Conservation (phyloP, 2,329 filamentous ascomycete genomes). For the Talaromyces atroroseus region DNA sequence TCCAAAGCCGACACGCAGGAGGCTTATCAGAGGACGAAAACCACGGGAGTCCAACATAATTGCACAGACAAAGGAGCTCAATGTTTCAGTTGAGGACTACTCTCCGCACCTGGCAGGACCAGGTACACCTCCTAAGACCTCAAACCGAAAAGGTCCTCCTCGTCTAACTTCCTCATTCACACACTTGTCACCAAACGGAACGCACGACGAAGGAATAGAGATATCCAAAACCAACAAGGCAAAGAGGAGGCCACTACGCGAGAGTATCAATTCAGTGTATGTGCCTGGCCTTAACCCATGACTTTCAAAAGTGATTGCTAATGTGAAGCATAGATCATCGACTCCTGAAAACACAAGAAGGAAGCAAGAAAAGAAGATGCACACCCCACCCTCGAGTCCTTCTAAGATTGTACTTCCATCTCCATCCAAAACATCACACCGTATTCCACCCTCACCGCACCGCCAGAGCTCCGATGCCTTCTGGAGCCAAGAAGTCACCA, state of each 20-base stretch:
- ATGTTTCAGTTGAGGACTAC: background rate
- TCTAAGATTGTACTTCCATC: conserved; percentile 40
- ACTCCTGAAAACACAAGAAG: conserved; percentile 10
- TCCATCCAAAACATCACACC: conserved; percentile 41
- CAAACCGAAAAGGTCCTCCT: conserved; percentile 11
- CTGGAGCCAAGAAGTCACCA: conserved; percentile 49
- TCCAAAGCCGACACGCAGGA: conserved; percentile 26
- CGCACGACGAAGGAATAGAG: conserved; percentile 20
- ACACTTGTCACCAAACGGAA: conserved; percentile 19
- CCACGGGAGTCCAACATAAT: conserved; percentile 16
- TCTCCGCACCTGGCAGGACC: background rate
- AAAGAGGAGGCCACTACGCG: conserved; percentile 12
- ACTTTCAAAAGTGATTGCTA: background rate
- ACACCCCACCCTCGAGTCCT: conserved; percentile 42
- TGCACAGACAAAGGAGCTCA: conserved; percentile 5
- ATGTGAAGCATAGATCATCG: conserved; percentile 1
- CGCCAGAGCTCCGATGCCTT: conserved; percentile 49
- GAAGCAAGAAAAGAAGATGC: conserved; percentile 13
- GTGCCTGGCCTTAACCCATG: background rate
- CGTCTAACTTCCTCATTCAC: conserved; percentile 16
- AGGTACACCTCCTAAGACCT: conserved; percentile 9
- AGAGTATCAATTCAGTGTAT: conserved; percentile 14
- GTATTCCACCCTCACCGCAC: conserved; percentile 47
- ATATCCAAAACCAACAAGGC: background rate
- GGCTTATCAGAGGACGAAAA: conserved; percentile 31